These are phyloP conservation scores for Diplodia scrobiculata DNA, from an alignment of 2,329 filamentous ascomycete species.

Conservation along the genomic window DNA sequence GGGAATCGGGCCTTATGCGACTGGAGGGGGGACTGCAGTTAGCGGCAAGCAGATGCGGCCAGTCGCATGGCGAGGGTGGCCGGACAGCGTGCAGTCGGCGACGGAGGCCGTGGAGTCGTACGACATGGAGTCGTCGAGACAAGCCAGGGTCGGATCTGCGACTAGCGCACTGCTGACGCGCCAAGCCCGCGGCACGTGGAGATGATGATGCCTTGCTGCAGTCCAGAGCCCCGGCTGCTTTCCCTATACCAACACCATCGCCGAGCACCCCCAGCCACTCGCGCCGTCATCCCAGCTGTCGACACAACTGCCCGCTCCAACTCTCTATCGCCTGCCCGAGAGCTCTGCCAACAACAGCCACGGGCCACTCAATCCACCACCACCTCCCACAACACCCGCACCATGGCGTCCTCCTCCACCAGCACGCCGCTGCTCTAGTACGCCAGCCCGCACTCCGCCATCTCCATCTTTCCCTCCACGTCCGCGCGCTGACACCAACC, in stretches of 20 bases:
- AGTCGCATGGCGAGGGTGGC: too few species aligned
- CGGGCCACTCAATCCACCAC: not conserved
- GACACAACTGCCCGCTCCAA: not conserved
- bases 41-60: not conserved
- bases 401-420: constrained; percentile 45
- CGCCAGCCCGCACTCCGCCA: constrained; percentile 6
- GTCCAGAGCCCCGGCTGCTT: not conserved
- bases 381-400: constrained; percentile 25
- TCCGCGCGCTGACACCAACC: constrained; percentile 31
- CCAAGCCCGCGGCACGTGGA: not conserved
- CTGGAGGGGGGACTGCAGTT: not conserved
- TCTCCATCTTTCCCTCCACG: not conserved
- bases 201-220: constrained; percentile 12
- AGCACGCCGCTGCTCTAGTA: constrained; percentile 47
- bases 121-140: not conserved
- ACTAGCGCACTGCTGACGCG: constrained; percentile 1
- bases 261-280: constrained; percentile 2
- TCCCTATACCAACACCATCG: constrained; percentile 9
- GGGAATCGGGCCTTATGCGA: not conserved
- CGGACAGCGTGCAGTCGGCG: not conserved
- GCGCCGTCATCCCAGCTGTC: not conserved
- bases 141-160: constrained; percentile 4
- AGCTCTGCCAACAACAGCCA: not conserved
- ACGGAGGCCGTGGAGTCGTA: not conserved
- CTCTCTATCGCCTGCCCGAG: not conserved